Evolutionary conservation across 257 asterid species (phyloP).

Genomic region (Paulownia fortunei): DNA sequence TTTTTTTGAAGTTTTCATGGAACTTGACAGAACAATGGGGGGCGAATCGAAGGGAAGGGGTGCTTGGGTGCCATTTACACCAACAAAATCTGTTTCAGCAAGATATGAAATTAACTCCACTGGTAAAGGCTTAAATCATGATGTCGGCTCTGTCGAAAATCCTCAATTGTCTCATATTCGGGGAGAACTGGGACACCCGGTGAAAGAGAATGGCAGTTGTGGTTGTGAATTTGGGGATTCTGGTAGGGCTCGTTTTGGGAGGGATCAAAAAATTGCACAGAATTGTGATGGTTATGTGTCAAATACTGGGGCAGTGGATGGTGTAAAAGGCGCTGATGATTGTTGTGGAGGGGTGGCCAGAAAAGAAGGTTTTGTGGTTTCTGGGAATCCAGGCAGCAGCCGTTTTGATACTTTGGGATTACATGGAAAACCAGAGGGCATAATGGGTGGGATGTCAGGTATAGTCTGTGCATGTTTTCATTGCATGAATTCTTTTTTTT

Average conservation of each 20-base stretch:
- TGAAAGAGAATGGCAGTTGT: not conserved
- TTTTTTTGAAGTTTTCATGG: not conserved
- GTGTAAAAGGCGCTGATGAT: not conserved
- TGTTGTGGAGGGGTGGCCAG: not conserved
- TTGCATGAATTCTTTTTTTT: not conserved
- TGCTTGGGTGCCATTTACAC: slow-evolving; percentile 36
- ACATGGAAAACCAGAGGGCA: not conserved
- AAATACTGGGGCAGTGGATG: not conserved
- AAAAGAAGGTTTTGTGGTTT: not conserved
- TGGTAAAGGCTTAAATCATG: not conserved
- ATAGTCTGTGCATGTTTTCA: not conserved
- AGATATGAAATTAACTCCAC: not conserved
- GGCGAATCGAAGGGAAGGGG: slow-evolving; percentile 6
- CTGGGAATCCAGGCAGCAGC: not conserved
- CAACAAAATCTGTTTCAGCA: slow-evolving; percentile 13
- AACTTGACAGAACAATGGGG: slow-evolving; percentile 4
- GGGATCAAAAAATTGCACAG: not conserved
- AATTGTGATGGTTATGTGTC: not conserved
- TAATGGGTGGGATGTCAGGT: not conserved
- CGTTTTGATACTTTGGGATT: not conserved
- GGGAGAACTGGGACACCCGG: not conserved
- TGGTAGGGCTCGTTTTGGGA: not conserved
- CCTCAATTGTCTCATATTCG: not conserved
- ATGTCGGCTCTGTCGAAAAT: not conserved
- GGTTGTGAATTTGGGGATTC: not conserved